Conservation (phyloP, 371 early-diverging fungal species). For the Apophysomyces variabilis region DNA sequence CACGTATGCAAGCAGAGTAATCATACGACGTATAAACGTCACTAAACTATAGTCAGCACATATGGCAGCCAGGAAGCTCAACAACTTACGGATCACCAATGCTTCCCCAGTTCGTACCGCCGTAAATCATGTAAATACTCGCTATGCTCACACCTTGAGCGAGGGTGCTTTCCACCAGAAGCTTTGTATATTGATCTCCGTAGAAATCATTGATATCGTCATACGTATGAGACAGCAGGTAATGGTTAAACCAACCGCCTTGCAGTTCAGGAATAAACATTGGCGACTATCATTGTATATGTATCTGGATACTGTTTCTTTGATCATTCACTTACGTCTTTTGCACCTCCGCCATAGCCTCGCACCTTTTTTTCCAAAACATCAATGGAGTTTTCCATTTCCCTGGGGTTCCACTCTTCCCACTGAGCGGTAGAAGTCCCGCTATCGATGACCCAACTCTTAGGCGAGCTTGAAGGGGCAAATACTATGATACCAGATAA, state of each 20-base stretch:
- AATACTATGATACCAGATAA: constrained; percentile 45
- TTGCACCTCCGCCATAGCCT: constrained; percentile 73
- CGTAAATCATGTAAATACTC: constrained; percentile 78
- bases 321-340: constrained; percentile 38
- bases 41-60: constrained; percentile 23
- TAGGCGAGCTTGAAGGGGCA: constrained; percentile 65
- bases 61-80: background rate
- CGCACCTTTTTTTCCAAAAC: constrained; percentile 72
- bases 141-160: constrained; percentile 76
- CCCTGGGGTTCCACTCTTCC: constrained; percentile 68
- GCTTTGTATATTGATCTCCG: constrained; percentile 73
- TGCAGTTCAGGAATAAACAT: constrained; percentile 83
- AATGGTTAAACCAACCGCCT: constrained; percentile 86
- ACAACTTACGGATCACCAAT: constrained; percentile 74
- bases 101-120: constrained; percentile 88
- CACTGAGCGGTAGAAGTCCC: constrained; percentile 53
- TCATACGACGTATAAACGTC: constrained; percentile 84
- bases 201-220: constrained; percentile 74
- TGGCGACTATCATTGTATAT: constrained; percentile 53
- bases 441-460: constrained; percentile 57
- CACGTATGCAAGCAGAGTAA: constrained; percentile 81
- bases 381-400: constrained; percentile 64
- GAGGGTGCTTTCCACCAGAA: constrained; percentile 63
- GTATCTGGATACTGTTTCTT: background rate
- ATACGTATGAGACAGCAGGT: constrained; percentile 67